These are phyloP conservation scores for Gynostemma pentaphyllum DNA, from an alignment of 306 rosid genomes.

Conservation along the genomic window DNA sequence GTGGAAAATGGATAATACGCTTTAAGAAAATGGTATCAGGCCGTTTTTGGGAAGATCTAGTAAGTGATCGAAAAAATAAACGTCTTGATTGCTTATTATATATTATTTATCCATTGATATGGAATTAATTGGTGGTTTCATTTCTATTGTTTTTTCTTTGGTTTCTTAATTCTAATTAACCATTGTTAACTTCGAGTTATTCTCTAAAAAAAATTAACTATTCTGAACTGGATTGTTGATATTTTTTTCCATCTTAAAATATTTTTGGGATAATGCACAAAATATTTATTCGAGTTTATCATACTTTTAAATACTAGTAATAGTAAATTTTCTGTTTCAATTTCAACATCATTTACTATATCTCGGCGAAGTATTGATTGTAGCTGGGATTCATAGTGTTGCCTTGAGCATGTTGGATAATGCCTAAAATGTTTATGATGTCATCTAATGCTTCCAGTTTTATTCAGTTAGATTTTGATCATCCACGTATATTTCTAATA, in stretches of 20 bases:
- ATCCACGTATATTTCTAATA: no score
- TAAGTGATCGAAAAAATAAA: conserved; percentile 20
- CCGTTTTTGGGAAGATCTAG: conserved; percentile 96
- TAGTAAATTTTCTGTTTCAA: background rate
- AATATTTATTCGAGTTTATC: background rate
- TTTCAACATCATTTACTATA: background rate
- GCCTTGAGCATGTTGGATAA: no score
- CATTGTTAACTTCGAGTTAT: background rate
- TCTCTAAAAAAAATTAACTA: no score
- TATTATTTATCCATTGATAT: background rate
- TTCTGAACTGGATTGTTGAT: background rate
- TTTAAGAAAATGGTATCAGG: conserved; percentile 81
- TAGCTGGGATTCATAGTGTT: no score
- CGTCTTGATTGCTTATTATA: background rate
- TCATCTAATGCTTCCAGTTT: no score
- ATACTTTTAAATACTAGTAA: background rate
- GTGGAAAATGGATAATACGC: conserved; percentile 94
- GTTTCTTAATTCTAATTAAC: background rate
- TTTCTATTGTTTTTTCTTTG: background rate
- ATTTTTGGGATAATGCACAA: background rate
- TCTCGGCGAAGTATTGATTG: no score
- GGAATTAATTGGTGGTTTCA: background rate
- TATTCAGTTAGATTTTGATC: no score
- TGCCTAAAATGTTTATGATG: no score
- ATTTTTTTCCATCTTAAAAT: background rate